Base-by-base conservation (phyloP, 1,139 yeast genomes). In the Suhomyces panamericanus region DNA sequence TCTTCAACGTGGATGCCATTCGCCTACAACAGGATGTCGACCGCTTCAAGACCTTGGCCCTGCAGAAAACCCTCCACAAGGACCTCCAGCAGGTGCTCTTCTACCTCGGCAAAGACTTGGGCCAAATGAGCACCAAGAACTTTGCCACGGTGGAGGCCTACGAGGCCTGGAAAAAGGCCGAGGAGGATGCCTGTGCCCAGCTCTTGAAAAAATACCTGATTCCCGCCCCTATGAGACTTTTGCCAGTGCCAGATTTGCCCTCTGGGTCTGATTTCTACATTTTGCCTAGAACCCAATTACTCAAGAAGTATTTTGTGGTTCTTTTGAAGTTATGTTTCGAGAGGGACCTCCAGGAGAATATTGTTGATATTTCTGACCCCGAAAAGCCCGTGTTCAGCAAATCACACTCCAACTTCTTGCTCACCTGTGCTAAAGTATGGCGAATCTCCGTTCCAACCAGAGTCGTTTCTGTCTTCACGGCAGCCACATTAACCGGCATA, bases 371-470 rank as follows among this genome's bases (percentile, higher is more conserved):
- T 55, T 56, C 36, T 34, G 54, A 20, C 49, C 56, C 39, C 35
- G 63, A 55, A 9, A 54, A 53, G n/a, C 64, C 67, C 11, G 56
- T 67, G 28, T 63, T 67, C 39, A 67, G 66, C 38, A 73, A 79
- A 58, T 63, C 70, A 24, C 69, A 77, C 3, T 54, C 60, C 24
- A 73, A 67, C 43, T 63, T 82, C 20, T 58, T 81, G 11, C 64
- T 60, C 9, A 64, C 71, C 15, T 78, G 81, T 46, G 69, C 82
- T 6, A 72, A 68, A 39, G 68, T 80, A 39, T 87, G 95, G 95
- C 67, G 87, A 49, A 62, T 86, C 6, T 78, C 78, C 46, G 61
- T 62, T 8, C 69, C 81, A 0, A 72, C 90, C 0, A 65, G 78
- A 46, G 79, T 83, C 0, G 72, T 77, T 0, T 58, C 82, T 2